These are phyloP conservation scores for Lepiota venenata DNA, from an alignment of 768 basidiomycete species.

Conservation along the genomic window DNA sequence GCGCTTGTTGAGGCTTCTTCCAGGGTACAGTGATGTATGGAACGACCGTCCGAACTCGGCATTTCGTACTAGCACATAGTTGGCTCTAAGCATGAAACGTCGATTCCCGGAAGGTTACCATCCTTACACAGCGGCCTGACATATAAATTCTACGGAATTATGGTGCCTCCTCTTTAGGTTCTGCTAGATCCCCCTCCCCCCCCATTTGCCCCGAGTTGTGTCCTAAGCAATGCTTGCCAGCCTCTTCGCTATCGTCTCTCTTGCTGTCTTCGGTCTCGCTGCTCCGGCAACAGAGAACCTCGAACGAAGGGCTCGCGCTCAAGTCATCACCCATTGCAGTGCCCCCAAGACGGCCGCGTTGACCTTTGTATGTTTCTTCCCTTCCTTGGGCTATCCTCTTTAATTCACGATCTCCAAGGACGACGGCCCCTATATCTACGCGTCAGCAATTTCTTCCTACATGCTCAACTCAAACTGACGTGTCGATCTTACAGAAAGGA, in stretches of 20 bases:
- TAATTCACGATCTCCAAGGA: conserved; percentile 19
- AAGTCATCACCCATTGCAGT: conserved; percentile 31
- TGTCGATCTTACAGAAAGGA: conserved; percentile 19
- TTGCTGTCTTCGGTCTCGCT: conserved; percentile 10
- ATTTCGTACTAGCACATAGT: background rate
- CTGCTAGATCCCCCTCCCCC: background rate
- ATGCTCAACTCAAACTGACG: background rate
- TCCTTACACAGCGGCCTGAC: background rate
- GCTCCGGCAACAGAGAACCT: conserved; percentile 12
- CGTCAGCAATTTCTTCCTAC: conserved; percentile 13
- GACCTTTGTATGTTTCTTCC: conserved; percentile 26
- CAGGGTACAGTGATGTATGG: background rate
- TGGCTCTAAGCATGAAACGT: background rate
- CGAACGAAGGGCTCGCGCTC: conserved; percentile 9
- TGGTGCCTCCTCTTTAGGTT: background rate
- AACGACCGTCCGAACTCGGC: background rate
- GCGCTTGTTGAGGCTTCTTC: background rate
- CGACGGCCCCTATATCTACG: conserved; percentile 31
- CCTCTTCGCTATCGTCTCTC: conserved; percentile 10
- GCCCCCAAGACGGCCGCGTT: conserved; percentile 29
- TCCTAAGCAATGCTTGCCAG: background rate
- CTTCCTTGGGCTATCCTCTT: background rate
- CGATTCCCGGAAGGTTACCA: too few relatives aligned
- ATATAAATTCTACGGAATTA: background rate
- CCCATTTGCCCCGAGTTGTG: too few relatives aligned